Base-by-base conservation (phyloP, 2,329 filamentous ascomycete species). In the Phyllosticta citribraziliensis region DNA sequence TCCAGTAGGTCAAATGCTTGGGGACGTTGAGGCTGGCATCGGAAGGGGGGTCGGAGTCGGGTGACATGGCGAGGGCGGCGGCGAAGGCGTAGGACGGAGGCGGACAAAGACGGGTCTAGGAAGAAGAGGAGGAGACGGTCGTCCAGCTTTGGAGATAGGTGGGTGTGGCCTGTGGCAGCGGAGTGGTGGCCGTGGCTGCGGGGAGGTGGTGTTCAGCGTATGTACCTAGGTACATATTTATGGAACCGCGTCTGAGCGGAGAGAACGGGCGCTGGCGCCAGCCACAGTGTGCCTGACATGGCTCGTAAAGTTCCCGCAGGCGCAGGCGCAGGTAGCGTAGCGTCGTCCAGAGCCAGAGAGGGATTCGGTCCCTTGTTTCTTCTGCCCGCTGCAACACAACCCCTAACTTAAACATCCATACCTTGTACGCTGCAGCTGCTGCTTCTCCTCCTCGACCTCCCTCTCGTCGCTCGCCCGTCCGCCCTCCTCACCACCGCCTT, bases 1-100 rank as follows among this genome's bases (percentile, higher is more conserved):
- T 84, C 87, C 92, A 99, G 82, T 97, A 99, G 71, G 88, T 90
- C 71, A 94, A 79, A 73, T 99, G 94, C 62, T 68, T 70, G 35
- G 70, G 63, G 63, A 71, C 70, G 67, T 75, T 72, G 60, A 76
- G 66, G 55, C 54, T 55, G 54, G 54, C 27, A n/a, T 33, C 54
- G 56, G 27, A 47, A 14, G 53, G 66, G 55, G 25, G 10, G 24
- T 52, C 55, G 30, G 47, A 24, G n/a, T 47, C n/a, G 53, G 56
- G 52, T 20, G 50, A 58, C 60, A 51, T 65, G 57, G 30, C 53
- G 22, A 53, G 66, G 47, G 40, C 10, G 24, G 58, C 54, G 27
- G 40, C 25, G n/a, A 54, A 17, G 53, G 56, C 52, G 47, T 22
- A 22, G 3, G 22, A 27, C 25, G 19, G 52, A 53, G 52, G 52